These are phyloP conservation scores for Medicago lupulina DNA, from an alignment of 306 rosid species.

Conservation along the genomic window DNA sequence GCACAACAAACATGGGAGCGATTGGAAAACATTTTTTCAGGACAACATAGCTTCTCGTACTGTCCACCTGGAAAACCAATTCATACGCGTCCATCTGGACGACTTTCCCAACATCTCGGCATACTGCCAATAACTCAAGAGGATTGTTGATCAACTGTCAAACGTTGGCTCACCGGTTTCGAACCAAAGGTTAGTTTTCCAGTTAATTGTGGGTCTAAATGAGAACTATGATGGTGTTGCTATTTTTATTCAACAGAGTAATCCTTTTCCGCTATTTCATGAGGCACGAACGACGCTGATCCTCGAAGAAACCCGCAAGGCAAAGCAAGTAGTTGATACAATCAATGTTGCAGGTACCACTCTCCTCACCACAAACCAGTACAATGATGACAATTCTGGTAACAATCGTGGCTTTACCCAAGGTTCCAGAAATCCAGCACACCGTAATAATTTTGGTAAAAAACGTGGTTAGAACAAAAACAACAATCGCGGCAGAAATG, in stretches of 20 bases:
- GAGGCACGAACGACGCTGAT: background rate
- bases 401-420: too few species aligned
- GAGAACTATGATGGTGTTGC: background rate
- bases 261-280: background rate
- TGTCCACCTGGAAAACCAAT: background rate
- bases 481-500: too few species aligned
- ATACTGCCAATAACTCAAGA: background rate
- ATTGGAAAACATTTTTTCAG: background rate
- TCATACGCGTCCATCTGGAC: background rate
- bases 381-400: too few species aligned
- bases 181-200: background rate
- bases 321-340: too few species aligned
- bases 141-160: background rate
- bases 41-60: background rate
- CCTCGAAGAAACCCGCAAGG: too few species aligned
- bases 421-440: too few species aligned
- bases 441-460: too few species aligned
- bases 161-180: background rate
- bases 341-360: too few species aligned
- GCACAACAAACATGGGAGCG: background rate
- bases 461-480: too few species aligned
- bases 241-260: background rate
- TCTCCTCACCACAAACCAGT: too few species aligned
- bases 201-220: too few species aligned
- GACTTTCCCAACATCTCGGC: conserved; percentile 2